Evolutionary conservation across 176 grass and related monocot species (phyloP), one percentile per base, ranked within the genome.

Genomic region (Ensete glaucum): DNA sequence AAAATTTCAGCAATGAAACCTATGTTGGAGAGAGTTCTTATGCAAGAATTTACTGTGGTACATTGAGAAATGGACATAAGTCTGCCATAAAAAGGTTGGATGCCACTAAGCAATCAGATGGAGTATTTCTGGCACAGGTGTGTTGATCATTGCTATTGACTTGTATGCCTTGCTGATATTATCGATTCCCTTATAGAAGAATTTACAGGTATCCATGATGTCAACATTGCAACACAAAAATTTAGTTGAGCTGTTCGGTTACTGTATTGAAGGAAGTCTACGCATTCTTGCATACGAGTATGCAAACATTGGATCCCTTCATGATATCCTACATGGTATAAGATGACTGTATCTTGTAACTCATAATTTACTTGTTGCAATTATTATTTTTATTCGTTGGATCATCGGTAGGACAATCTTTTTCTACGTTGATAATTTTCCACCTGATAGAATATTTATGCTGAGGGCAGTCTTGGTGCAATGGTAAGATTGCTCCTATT

Each of bases 211-310:
- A 17, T 96, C 89, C 1, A 73, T 82, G 21, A 87, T 96, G 71
- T 96, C 92, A 52, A 82, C 79, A 76, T 74, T 96, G 76, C 92
- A 84, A 69, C 81, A 96, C 81, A 87, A 96, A 14, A 96, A 96
- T 80, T 73, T 96, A 20, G 69, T 96, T 52, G 80, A 85, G 59
- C 85, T 96, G 24, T 67, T 96, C 1, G 92, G 92, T 68, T 96
- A 92, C 75, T 92, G 78, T 3, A 69, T 82, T 1, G 81, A 84
- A 54, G 92, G 89, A 69, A 96, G 43, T 79, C 84, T 74, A n/a
- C 82, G 89, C 29, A 51, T 92, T 81, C 92, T 96, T 84, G 92
- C 87, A 49, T 96, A 92, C 11, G 92, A 96, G 75, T 92, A 66
- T 69, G 89, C 89, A 13, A 72, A 89, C 60, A 88, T 78, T 73